phyloP scores from a whole-genome alignment of 148 eudicot genomes.

The Cornus kousa region DNA sequence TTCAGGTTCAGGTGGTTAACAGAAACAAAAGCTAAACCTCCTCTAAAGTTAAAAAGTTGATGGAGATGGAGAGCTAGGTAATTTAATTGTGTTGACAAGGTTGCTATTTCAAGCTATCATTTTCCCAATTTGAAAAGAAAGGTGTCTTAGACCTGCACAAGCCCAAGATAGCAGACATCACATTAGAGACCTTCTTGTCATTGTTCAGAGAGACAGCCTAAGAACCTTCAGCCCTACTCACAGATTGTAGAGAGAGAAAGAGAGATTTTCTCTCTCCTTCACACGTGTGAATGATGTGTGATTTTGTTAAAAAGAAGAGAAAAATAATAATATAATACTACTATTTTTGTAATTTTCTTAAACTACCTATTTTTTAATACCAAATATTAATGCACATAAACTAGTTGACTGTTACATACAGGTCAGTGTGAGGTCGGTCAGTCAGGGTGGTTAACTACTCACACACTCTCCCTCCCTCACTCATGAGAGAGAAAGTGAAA shows the following conservation, averaged over 20 bases:
- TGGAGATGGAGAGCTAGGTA: neutral
- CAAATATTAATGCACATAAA: neutral
- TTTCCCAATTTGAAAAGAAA: neutral
- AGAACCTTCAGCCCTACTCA: conserved; percentile 2
- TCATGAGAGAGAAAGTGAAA: neutral
- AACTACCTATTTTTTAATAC: neutral
- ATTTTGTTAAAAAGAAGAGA: neutral
- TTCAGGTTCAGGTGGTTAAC: neutral
- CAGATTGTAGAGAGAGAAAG: neutral
- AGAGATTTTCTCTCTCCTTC: neutral
- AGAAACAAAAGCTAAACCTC: neutral
- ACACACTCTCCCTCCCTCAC: conserved; percentile 5
- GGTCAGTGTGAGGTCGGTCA: neutral
- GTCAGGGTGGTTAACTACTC: conserved; percentile 3
- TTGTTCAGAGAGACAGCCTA: conserved; percentile 6
- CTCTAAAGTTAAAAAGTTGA: neutral
- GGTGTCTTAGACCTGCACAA: neutral
- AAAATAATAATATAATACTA: too few relatives aligned
- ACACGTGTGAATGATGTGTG: conserved; percentile 9
- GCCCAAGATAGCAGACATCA: conserved; percentile 4
- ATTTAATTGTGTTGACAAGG: neutral
- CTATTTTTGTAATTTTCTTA: too few relatives aligned
- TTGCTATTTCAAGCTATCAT: neutral
- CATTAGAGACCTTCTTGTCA: conserved; percentile 8
- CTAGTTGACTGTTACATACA: neutral